Percentiles rank a stretch among this genome's conserved stretches.
phyloP scores from a whole-genome alignment of 352 stramenopile genomes.

The Proteromonas lacertae region DNA sequence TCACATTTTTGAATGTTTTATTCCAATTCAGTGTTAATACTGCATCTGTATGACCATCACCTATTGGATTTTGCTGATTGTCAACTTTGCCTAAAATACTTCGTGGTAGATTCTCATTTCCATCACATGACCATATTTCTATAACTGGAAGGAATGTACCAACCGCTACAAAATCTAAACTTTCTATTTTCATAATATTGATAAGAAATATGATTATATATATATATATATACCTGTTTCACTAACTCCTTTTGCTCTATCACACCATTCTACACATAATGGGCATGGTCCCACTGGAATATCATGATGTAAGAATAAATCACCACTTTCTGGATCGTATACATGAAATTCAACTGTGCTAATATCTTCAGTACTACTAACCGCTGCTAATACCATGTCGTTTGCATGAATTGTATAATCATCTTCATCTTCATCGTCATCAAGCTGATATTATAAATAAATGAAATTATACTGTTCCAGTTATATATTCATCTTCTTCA shows the following conservation, averaged over 20 bases:
- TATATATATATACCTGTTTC: neutral
- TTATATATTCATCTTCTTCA: too few species aligned
- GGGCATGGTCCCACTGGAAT: conserved; percentile 92
- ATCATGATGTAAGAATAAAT: conserved; percentile 98
- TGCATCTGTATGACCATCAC: conserved; percentile 73
- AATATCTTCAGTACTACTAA: conserved; percentile 88
- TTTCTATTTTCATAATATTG: neutral
- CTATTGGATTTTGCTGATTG: conserved; percentile 8
- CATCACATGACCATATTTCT: conserved; percentile 98
- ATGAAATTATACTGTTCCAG: too few species aligned
- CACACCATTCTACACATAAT: conserved; percentile 78
- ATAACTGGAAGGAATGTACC: conserved; percentile 95
- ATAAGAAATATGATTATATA: neutral
- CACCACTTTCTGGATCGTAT: conserved; percentile 75
- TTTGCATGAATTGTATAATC: conserved; percentile 62
- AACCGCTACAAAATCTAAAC: conserved; percentile 74
- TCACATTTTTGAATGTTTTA: conserved; percentile 61
- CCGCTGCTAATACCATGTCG: conserved; percentile 71
- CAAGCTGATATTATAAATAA: too few species aligned
- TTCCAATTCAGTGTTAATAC: conserved; percentile 96
- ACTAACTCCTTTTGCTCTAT: conserved; percentile 10
- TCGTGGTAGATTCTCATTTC: conserved; percentile 88
- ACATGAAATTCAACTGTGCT: conserved; percentile 90
- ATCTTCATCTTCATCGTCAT: conserved; percentile 20
- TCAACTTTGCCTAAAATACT: conserved; percentile 38